Conservation (phyloP, 106 monocot genomes). For the Acanthochlamys bracteata region DNA sequence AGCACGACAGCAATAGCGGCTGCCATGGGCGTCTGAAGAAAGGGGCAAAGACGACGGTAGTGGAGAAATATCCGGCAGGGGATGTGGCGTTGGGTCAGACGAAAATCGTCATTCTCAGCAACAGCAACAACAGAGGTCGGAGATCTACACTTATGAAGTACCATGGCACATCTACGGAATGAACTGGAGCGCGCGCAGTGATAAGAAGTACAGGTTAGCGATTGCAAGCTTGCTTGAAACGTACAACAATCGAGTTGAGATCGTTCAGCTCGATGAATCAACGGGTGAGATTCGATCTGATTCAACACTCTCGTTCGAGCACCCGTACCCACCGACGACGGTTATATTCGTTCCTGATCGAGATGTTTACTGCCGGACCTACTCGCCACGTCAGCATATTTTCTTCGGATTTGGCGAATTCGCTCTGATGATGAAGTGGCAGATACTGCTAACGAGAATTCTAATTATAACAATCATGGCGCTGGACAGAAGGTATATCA, state of each 20-base stretch:
- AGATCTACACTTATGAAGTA: conserved; percentile 99
- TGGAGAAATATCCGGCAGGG: conserved; percentile 12
- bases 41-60: not conserved
- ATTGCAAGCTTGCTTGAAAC: conserved; percentile 88
- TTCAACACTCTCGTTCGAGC: conserved; percentile 77
- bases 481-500: not conserved
- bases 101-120: conserved; percentile 4
- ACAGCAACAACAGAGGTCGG: conserved; percentile 78
- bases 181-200: conserved; percentile 98
- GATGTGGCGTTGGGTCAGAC: conserved; percentile 31
- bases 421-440: not conserved
- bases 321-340: conserved; percentile 91
- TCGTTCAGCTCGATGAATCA: conserved; percentile 94
- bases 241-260: conserved; percentile 77
- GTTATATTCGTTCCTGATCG: conserved; percentile 87
- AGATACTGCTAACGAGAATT: not conserved
- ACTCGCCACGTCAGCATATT: conserved; percentile 91
- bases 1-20: too few relatives aligned
- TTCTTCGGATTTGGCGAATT: conserved; percentile 86
- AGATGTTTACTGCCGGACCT: conserved; percentile 84
- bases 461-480: not conserved
- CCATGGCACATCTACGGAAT: conserved; percentile 99
- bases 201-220: conserved; percentile 94
- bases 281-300: conserved; percentile 93
- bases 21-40: not conserved